phyloP scores from a whole-genome alignment of 2,329 filamentous ascomycete species.

The Cladosporium oxysporum region DNA sequence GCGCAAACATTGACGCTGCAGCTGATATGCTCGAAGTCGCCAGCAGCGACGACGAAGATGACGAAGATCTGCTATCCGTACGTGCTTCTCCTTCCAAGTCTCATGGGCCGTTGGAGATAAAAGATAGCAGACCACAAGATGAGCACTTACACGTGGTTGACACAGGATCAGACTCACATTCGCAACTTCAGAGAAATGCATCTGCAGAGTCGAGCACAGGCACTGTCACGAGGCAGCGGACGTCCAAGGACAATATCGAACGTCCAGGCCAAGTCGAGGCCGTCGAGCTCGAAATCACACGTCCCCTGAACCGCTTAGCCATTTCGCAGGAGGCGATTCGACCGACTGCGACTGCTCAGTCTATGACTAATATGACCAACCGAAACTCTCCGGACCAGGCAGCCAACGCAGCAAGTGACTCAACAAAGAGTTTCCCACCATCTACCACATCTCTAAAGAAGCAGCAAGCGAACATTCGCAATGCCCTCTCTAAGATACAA shows the following conservation, averaged over 20 bases:
- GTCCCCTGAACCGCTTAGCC: constrained; percentile 23
- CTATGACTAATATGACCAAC: background rate
- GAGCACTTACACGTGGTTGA: constrained; percentile 19
- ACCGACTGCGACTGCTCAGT: background rate
- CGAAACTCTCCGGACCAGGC: background rate
- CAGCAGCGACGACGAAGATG: constrained; percentile 25
- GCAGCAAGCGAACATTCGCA: background rate
- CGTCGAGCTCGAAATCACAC: constrained; percentile 24
- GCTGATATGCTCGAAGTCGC: constrained; percentile 22
- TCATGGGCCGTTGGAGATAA: constrained; percentile 13
- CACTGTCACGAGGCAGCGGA: background rate
- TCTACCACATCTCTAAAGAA: background rate
- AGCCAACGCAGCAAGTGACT: background rate
- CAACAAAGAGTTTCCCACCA: background rate
- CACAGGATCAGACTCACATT: constrained; percentile 28
- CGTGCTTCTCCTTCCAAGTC: constrained; percentile 17
- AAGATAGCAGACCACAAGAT: constrained; percentile 1
- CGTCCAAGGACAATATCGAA: constrained; percentile 10
- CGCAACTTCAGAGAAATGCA: constrained; percentile 43
- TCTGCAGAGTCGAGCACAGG: constrained; percentile 29
- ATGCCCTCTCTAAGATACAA: background rate
- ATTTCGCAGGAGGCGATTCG: constrained; percentile 3
- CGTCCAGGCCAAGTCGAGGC: constrained; percentile 15
- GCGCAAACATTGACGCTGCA: constrained; percentile 13
- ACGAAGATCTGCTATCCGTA: constrained; percentile 22